A percentile compares a stretch with the other conserved stretches of the same genome.
These are phyloP conservation scores for Biscogniauxia mediterranea DNA, from an alignment of 2,329 filamentous ascomycete species.

Conservation along the genomic window DNA sequence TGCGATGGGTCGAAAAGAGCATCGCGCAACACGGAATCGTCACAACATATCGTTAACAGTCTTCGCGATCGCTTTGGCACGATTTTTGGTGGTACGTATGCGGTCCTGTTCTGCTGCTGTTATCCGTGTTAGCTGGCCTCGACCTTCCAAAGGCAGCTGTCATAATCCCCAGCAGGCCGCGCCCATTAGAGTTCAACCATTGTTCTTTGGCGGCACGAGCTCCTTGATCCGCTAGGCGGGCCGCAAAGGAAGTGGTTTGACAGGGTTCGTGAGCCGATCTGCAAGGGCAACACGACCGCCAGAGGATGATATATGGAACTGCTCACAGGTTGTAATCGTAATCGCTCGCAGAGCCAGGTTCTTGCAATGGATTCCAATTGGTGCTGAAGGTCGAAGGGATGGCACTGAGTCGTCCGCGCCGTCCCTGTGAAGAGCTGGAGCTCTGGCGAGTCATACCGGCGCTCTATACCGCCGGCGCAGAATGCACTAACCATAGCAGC, in stretches of 20 bases:
- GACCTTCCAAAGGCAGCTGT: conserved; percentile 6
- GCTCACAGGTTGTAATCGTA: conserved; percentile 31
- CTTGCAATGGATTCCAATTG: conserved; percentile 40
- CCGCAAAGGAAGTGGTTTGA: no score
- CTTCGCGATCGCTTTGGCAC: conserved; percentile 38
- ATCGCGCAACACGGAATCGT: conserved; percentile 15
- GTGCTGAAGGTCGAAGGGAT: conserved; percentile 35
- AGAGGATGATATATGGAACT: conserved; percentile 6
- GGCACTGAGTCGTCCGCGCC: conserved; percentile 30
- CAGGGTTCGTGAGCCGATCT: background rate
- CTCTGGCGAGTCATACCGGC: conserved; percentile 38
- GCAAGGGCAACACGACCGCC: background rate
- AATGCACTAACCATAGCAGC: conserved; percentile 47
- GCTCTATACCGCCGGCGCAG: conserved; percentile 43
- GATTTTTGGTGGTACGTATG: conserved; percentile 18
- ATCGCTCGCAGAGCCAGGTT: conserved; percentile 37
- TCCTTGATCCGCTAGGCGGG: no score
- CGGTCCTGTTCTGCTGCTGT: conserved; percentile 16
- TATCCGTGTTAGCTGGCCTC: conserved; percentile 19
- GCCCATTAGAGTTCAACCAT: background rate
- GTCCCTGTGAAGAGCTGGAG: conserved; percentile 34
- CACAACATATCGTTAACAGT: conserved; percentile 17
- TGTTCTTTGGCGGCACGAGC: background rate
- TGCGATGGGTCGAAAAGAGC: conserved; percentile 19
- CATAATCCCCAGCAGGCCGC: background rate